Evolutionary conservation across 768 basidiomycete genomes (phyloP).

Genomic region (Russula lepida): DNA sequence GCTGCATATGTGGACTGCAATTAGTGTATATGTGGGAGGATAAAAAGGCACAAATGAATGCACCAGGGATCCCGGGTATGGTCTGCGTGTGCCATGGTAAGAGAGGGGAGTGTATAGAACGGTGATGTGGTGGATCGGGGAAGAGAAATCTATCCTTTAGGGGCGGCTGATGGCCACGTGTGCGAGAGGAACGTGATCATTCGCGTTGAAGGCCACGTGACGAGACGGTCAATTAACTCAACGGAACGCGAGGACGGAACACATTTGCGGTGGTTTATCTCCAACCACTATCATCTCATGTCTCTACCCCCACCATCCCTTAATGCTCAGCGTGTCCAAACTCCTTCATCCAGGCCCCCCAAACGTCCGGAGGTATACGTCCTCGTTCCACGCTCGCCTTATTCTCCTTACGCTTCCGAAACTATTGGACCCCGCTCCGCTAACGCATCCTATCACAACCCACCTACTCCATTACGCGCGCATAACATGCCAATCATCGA

Average conservation of each 20-base stretch:
- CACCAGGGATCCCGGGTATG: conserved; percentile 93
- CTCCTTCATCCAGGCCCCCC: conserved; percentile 24
- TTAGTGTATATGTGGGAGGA: neutral
- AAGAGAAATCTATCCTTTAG: conserved; percentile 6
- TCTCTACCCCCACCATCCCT: neutral
- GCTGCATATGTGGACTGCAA: conserved; percentile 41
- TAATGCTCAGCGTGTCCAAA: conserved; percentile 15
- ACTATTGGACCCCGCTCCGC: conserved; percentile 21
- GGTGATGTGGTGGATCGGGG: neutral
- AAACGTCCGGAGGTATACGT: conserved; percentile 46
- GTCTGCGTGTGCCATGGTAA: conserved; percentile 76
- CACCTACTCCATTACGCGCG: conserved; percentile 21
- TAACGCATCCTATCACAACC: conserved; percentile 1
- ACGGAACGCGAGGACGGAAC: conserved; percentile 11
- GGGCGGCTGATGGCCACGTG: conserved; percentile 11
- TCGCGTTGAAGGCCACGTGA: neutral
- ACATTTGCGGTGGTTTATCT: neutral
- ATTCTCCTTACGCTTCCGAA: conserved; percentile 19
- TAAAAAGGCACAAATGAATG: conserved; percentile 19
- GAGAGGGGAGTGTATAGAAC: conserved; percentile 5
- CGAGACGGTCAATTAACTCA: neutral
- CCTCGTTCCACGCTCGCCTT: conserved; percentile 47
- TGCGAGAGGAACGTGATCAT: neutral
- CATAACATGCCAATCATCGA: conserved; percentile 19
- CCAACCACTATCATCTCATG: conserved; percentile 12